Conservation (phyloP, 805 yeast species). For the Yarrowia deformans region DNA sequence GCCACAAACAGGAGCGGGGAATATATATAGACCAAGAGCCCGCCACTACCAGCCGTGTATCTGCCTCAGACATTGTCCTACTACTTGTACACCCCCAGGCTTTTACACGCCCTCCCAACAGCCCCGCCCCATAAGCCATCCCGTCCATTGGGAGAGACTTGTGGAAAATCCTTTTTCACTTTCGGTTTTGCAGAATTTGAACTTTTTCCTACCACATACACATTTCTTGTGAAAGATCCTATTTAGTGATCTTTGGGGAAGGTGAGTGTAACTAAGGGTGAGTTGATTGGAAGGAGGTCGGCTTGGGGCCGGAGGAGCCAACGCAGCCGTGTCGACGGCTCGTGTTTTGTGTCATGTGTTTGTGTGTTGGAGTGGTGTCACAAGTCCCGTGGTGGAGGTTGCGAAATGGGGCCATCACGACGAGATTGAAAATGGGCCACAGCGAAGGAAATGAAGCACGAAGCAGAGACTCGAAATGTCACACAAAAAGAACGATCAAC, state of each 20-base stretch:
- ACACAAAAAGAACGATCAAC: too few relatives aligned
- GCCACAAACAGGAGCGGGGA: too few relatives aligned
- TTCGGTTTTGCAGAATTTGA: slow-evolving; percentile 33
- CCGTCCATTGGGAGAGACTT: slow-evolving; percentile 16
- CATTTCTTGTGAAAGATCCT: slow-evolving; percentile 40
- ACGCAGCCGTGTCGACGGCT: too few relatives aligned
- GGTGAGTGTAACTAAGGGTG: slow-evolving; percentile 38
- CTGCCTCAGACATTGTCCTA: too few relatives aligned
- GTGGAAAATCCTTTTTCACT: slow-evolving; percentile 37
- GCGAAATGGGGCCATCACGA: slow-evolving; percentile 12
- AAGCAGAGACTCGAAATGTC: too few relatives aligned
- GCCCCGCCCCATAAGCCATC: slow-evolving; percentile 37
- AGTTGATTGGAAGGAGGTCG: neutral
- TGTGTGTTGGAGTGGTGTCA: neutral
- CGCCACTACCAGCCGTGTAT: too few relatives aligned
- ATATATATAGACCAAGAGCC: too few relatives aligned
- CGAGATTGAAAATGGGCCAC: too few relatives aligned
- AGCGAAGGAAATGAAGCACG: too few relatives aligned
- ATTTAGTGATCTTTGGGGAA: slow-evolving; percentile 39
- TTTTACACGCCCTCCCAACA: neutral
- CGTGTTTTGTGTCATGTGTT: neutral
- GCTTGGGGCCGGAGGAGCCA: too few relatives aligned
- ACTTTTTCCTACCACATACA: slow-evolving; percentile 39
- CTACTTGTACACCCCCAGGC: too few relatives aligned
- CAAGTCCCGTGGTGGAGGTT: neutral